Evolutionary conservation across 139 green algal genomes (phyloP), one percentile per base, ranked within the genome.

Genomic region (Limnomonas spitsbergensis): DNA sequence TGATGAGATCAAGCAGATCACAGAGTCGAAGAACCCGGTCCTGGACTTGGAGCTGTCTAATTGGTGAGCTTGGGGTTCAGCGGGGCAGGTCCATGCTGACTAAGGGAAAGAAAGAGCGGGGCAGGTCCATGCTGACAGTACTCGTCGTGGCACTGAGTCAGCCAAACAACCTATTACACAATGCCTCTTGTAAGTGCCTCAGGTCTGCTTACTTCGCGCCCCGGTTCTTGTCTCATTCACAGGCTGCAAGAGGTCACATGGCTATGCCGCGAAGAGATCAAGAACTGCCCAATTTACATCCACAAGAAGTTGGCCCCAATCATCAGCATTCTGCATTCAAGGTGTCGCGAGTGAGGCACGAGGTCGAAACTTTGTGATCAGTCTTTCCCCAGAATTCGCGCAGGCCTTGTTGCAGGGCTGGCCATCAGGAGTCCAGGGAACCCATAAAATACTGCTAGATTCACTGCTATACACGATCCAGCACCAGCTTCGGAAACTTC

Each of bases 1-100:
- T 80, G 88, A 91, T 47, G 83, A 89, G 27, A 89, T 91, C 77
- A 91, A 91, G 73, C 14, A 36, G 34, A 83, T 91, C 83, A 89
- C 88, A 38, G 88, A 91, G 76, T 84, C 76, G 6, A 66, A 66
- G 35, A 53, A 80, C 9, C 88, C 88, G n/a, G 77, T 80, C 38
- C 76, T 91, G 40, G 74, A 81, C 4, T 27, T 82, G n/a, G 85
- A 88, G 54, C 68, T 87, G 0, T 83, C 78, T 29, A 70, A 79
- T 31, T 91, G 87, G 87, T 89, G 54, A 38, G 83, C n/a, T n/a
- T n/a, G n/a, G n/a, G n/a, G 66, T 2, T 71, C 47, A 61, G 47
- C 14, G 20, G 47, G 47, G 14, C 14, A 24, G 47, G 20, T 24
- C n/a, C n/a, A 69, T 69, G 32, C 26, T 4, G 4, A 38, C 32